Conservation (phyloP, 768 basidiomycete species). For the Amyloporia xantha region DNA sequence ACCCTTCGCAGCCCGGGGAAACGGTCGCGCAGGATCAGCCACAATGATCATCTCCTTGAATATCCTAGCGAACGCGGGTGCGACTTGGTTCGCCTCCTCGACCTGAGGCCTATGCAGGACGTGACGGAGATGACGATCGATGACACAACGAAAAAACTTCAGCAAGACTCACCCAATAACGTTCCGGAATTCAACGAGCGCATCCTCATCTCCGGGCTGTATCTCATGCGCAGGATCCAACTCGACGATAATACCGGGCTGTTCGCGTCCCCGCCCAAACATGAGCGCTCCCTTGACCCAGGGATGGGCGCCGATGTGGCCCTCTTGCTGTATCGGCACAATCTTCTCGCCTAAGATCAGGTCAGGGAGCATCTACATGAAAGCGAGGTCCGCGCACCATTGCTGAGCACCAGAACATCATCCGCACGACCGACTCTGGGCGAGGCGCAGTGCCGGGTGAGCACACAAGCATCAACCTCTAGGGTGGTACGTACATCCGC, state of each 20-base stretch:
- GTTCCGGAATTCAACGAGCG: slow-evolving; percentile 26
- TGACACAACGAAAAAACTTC: not conserved
- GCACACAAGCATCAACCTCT: no score
- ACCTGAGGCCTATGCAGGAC: slow-evolving; percentile 21
- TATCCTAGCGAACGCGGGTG: slow-evolving; percentile 24
- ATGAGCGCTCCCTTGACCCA: slow-evolving; percentile 27
- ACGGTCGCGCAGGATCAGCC: slow-evolving; percentile 33
- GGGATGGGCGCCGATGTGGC: slow-evolving; percentile 24
- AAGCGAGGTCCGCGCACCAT: slow-evolving; percentile 2
- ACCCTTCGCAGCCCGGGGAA: slow-evolving; percentile 41
- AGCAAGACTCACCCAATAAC: slow-evolving; percentile 25
- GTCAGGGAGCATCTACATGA: not conserved
- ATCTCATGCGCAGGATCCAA: slow-evolving; percentile 23
- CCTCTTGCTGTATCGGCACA: slow-evolving; percentile 18
- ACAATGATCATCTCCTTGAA: slow-evolving; percentile 49
- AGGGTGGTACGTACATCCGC: slow-evolving; percentile 21
- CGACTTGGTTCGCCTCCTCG: slow-evolving; percentile 20
- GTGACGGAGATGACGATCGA: not conserved
- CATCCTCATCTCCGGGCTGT: slow-evolving; percentile 21
- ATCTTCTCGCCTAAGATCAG: slow-evolving; percentile 27
- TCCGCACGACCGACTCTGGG: slow-evolving; percentile 29
- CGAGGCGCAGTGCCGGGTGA: not conserved
- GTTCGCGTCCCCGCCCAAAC: slow-evolving; percentile 33
- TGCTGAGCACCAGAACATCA: slow-evolving; percentile 34
- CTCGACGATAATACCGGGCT: slow-evolving; percentile 33